Evolutionary conservation across 345 rosid species (phyloP), one percentile per base, ranked within the genome.

Genomic region (Eucalyptus marginata): DNA sequence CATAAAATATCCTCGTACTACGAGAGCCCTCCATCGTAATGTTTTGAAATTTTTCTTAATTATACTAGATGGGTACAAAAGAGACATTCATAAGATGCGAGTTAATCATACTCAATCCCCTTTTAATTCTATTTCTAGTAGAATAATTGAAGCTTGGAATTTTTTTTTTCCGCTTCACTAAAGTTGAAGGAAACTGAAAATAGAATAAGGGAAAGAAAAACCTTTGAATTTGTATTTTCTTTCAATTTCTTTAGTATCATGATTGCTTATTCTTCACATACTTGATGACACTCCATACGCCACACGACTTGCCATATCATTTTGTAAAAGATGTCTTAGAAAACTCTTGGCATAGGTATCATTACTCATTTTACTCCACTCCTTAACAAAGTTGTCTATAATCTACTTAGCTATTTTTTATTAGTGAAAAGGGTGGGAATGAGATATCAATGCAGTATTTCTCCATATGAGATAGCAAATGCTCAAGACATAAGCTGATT

Each of bases 281-380:
- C 36, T n/a, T n/a, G 36, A n/a, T 1, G 71, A 64, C 0, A 5
- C 15, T 64, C 10, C 16, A 14, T 64, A 7, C 2, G 8, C 18
- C 71, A 64, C 36, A 29, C 4, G 36, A 64, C 10, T 29, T 13
- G 71, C 3, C 71, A 64, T 7, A 64, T 64, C 16, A 64, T n/a
- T 29, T 64, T 29, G 36, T n/a, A 13, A 64, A 7, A 64, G 33
- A 64, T n/a, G 5, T 64, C 18, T 29, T n/a, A 29, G 36, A n/a
- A 6, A 64, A 64, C 31, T 59, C 66, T 59, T 59, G 3, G 15
- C 66, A 59, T 31, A n/a, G n/a, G n/a, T n/a, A n/a, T n/a, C n/a
- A n/a, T n/a, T n/a, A n/a, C n/a, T n/a, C n/a, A n/a, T n/a, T n/a
- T n/a, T n/a, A n/a, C n/a, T n/a, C n/a, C n/a, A n/a, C n/a, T n/a